These are phyloP conservation scores for Areca catechu DNA, from an alignment of 176 grass and related monocot species.

Conservation along the genomic window DNA sequence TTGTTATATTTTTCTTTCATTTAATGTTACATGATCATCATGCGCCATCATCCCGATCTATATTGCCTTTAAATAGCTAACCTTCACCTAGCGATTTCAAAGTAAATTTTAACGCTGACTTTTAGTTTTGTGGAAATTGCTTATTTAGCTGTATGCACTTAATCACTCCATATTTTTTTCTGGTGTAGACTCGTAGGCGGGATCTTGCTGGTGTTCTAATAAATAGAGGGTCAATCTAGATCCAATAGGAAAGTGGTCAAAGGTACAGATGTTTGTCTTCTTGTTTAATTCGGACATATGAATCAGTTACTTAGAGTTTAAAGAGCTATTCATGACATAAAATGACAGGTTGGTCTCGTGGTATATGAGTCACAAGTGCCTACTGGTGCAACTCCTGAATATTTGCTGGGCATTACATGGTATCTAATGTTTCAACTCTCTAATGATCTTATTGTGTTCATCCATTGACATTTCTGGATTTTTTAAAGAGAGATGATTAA, in stretches of 20 bases:
- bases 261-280: slow-evolving; percentile 36
- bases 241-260: slow-evolving; percentile 97
- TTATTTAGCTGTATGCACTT: neutral
- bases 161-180: slow-evolving; percentile 4
- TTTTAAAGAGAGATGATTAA: too few relatives aligned
- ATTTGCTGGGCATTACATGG: slow-evolving; percentile 99
- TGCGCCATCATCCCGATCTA: too few relatives aligned
- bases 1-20: neutral
- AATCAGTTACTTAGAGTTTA: neutral
- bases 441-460: slow-evolving; percentile 8
- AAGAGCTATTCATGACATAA: slow-evolving; percentile 11
- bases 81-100: too few relatives aligned
- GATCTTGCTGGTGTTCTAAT: slow-evolving; percentile 98
- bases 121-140: neutral
- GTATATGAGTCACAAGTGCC: slow-evolving; percentile 92
- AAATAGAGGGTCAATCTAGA: slow-evolving; percentile 96
- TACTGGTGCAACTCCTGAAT: slow-evolving; percentile 89
- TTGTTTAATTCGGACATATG: neutral
- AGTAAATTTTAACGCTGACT: neutral
- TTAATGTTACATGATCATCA: too few relatives aligned
- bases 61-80: too few relatives aligned
- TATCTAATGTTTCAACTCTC: slow-evolving; percentile 20
- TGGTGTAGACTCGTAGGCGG: slow-evolving; percentile 69
- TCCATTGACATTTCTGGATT: neutral
- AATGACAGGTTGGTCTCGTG: slow-evolving; percentile 84